Conservation (phyloP, 2,329 filamentous ascomycete genomes). For the Cucurbitaria berberidis region DNA sequence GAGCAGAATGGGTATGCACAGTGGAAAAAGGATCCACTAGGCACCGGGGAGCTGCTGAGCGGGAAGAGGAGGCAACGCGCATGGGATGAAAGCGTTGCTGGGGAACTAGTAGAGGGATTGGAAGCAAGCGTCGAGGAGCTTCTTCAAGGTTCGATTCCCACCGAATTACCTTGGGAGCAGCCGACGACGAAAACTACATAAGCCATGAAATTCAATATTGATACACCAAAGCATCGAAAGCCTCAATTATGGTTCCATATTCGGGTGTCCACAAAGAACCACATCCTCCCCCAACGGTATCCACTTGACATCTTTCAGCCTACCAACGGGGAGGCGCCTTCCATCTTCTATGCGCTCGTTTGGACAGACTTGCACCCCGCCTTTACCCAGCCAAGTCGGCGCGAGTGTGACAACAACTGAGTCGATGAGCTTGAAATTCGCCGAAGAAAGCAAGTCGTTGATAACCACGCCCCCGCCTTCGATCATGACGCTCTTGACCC, state of each 20-base stretch:
- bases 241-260: not conserved
- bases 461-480: conserved; percentile 86
- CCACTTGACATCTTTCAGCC: conserved; percentile 73
- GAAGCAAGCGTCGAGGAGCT: conserved; percentile 40
- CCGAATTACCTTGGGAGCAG: conserved; percentile 35
- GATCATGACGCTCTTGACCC: conserved; percentile 82
- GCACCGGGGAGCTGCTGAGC: conserved; percentile 40
- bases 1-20: conserved; percentile 44
- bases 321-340: conserved; percentile 63
- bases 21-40: conserved; percentile 51
- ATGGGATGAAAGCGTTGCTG: conserved; percentile 38
- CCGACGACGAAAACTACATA: not conserved
- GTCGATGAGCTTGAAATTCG: conserved; percentile 68
- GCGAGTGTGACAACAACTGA: conserved; percentile 88
- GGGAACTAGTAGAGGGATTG: conserved; percentile 29
- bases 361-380: conserved; percentile 80
- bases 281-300: conserved; percentile 81
- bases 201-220: too few species aligned
- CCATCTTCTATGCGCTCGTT: conserved; percentile 60
- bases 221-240: too few species aligned
- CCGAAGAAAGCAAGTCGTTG: conserved; percentile 74
- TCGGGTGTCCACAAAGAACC: conserved; percentile 74
- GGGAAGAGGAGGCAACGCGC: conserved; percentile 51
- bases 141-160: conserved; percentile 26
- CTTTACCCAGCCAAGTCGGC: conserved; percentile 85